phyloP scores from a whole-genome alignment of 2,329 filamentous ascomycete species.

The Aureobasidium vineae region DNA sequence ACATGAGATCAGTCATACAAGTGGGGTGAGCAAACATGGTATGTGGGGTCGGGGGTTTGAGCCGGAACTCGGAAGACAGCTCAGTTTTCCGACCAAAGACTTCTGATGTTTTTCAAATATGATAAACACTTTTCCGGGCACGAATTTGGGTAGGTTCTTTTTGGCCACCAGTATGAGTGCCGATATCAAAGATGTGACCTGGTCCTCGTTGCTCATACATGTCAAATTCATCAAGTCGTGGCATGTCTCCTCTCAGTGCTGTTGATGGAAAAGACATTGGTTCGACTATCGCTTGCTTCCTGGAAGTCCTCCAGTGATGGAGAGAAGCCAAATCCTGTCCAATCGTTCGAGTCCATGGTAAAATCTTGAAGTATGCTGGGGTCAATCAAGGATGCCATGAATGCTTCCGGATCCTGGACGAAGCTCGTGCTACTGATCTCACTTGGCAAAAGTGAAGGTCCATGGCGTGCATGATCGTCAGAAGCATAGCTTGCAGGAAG shows the following conservation, averaged over 20 bases:
- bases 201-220: neutral
- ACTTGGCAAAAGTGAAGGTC: neutral
- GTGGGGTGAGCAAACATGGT: neutral
- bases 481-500: neutral
- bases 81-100: neutral
- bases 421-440: neutral
- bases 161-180: neutral
- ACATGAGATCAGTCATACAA: neutral
- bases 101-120: neutral
- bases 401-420: slow-evolving; percentile 9
- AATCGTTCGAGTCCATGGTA: slow-evolving; percentile 1
- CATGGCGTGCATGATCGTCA: neutral
- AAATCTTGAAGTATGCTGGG: slow-evolving; percentile 22
- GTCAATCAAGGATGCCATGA: slow-evolving; percentile 21
- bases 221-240: neutral
- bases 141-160: neutral
- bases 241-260: neutral
- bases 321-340: slow-evolving; percentile 1
- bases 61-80: neutral
- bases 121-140: neutral
- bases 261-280: neutral
- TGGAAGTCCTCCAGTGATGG: neutral
- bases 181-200: too few species aligned
- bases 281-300: neutral
- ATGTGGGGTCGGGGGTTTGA: neutral